Percentiles rank a stretch among this genome's conserved stretches.
These are phyloP conservation scores for Peribolospora baueri DNA, from an alignment of 768 basidiomycete species.

Conservation along the genomic window DNA sequence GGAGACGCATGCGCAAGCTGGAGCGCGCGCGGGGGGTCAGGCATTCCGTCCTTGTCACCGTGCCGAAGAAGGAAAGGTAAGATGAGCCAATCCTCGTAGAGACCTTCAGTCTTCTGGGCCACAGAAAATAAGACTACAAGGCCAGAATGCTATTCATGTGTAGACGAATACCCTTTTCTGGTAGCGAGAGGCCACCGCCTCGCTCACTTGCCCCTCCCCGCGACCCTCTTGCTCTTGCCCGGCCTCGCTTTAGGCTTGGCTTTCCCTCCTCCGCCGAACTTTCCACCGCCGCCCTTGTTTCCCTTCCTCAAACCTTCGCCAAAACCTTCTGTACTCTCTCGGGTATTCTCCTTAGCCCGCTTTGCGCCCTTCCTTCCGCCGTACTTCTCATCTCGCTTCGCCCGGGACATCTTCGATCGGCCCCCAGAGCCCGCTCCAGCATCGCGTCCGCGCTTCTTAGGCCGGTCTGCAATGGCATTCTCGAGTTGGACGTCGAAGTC, in stretches of 20 bases:
- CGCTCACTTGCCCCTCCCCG: no score
- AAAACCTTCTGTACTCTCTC: conserved; percentile 36
- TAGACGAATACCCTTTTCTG: no score
- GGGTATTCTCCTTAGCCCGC: conserved; percentile 57
- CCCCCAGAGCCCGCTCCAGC: conserved; percentile 12
- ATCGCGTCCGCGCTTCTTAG: conserved; percentile 28
- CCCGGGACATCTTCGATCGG: conserved; percentile 28
- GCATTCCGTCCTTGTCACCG: no score
- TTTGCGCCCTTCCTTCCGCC: conserved; percentile 36
- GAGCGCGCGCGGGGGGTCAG: no score
- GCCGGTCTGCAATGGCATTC: conserved; percentile 54
- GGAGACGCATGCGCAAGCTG: no score
- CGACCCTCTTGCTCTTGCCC: not conserved
- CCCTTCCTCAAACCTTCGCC: conserved; percentile 12
- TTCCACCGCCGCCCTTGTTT: conserved; percentile 14
- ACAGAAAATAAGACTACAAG: no score
- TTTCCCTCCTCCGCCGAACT: conserved; percentile 15
- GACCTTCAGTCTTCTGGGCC: no score
- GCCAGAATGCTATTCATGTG: no score
- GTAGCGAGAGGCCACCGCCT: no score
- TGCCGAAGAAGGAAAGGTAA: no score
- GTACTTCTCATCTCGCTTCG: conserved; percentile 33
- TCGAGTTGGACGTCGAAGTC: conserved; percentile 77
- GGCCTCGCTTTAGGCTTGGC: not conserved
- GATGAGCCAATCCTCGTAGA: no score